Evolutionary conservation across 202 grass and related monocot species (phyloP).

Genomic region (Zizania palustris): DNA sequence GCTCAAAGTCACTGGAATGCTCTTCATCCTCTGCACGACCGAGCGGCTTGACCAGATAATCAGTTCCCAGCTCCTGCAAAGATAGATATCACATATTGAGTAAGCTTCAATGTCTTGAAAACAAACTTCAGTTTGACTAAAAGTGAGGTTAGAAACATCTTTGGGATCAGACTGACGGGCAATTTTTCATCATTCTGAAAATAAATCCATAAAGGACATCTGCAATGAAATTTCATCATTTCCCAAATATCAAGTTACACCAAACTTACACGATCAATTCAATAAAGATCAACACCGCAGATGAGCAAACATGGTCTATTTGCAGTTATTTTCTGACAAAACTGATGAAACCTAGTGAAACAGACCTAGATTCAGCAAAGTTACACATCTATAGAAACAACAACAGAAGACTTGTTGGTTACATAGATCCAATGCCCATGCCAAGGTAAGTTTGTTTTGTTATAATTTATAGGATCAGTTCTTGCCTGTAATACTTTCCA

Average conservation of each 20-base stretch:
- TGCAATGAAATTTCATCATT: conserved; percentile 40
- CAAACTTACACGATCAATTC: not conserved
- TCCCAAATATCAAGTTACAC: conserved; percentile 26
- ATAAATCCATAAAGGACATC: conserved; percentile 42
- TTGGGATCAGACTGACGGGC: conserved; percentile 67
- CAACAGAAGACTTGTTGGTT: not conserved
- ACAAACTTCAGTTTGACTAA: not conserved
- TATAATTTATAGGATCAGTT: too few species aligned
- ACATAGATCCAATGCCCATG: not conserved
- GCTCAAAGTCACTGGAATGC: conserved; percentile 70
- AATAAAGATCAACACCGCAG: not conserved
- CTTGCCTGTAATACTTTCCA: too few species aligned
- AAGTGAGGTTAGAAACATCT: not conserved
- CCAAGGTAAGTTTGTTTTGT: not conserved
- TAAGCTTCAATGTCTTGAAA: too few species aligned
- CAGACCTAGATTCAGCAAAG: not conserved
- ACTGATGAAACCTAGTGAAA: too few species aligned
- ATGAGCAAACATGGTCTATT: not conserved
- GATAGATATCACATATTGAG: not conserved
- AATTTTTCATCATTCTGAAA: conserved; percentile 52
- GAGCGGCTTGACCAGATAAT: conserved; percentile 67
- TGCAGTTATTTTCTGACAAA: too few species aligned
- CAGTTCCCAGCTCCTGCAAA: conserved; percentile 50
- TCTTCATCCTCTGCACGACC: conserved; percentile 62
- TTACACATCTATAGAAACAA: not conserved